Base-by-base conservation (phyloP, 345 rosid genomes). In the Boechera stricta region DNA sequence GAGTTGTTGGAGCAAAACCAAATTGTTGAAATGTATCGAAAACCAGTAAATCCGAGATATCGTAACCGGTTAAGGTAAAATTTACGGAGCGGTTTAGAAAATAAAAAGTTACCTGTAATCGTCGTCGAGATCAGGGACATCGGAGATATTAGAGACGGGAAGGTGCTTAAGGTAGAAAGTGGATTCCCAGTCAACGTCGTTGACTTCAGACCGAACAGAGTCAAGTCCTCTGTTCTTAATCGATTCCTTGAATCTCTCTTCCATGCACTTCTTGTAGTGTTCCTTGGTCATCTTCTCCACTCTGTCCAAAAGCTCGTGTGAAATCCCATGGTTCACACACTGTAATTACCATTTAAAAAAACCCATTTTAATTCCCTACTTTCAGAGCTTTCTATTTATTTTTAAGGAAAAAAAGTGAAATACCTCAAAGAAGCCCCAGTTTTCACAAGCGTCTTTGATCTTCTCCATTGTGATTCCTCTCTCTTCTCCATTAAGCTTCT, bases 381-480 rank as follows among this genome's bases (percentile, higher is more conserved):
- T 44, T 41, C 1, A 21, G 53, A 32, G 29, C 15, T 67, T 38
- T 5, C 42, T n/a, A 56, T 42, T 39, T 32, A 28, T 28, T 38
- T 38, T 2, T 16, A 0, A 6, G 2, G 16, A 47, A 48, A 21
- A 21, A 48, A 48, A 7, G 3, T 16, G 10, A 49, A 3, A 16
- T 10, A 94, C 98, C 98, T 94, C 91, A 74, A 94, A 92, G 87
- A 94, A 94, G 0, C 98, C 98, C 98, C 98, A 94, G 78, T 90
- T 94, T 69, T 94, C 97, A 69, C 98, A 94, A 77, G 97, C 98
- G 81, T 92, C 97, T 54, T 89, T 83, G 86, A 94, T 92, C 77
- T 85, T 78, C 68, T 84, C 87, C 98, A 89, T 82, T 65, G 80
- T 83, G 36, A 75, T 64, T 18, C 74, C 71, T 79, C 93, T 86